Evolutionary conservation across 495 filamentous ascomycete species (phyloP).

Genomic region (Pyronema domesticum): DNA sequence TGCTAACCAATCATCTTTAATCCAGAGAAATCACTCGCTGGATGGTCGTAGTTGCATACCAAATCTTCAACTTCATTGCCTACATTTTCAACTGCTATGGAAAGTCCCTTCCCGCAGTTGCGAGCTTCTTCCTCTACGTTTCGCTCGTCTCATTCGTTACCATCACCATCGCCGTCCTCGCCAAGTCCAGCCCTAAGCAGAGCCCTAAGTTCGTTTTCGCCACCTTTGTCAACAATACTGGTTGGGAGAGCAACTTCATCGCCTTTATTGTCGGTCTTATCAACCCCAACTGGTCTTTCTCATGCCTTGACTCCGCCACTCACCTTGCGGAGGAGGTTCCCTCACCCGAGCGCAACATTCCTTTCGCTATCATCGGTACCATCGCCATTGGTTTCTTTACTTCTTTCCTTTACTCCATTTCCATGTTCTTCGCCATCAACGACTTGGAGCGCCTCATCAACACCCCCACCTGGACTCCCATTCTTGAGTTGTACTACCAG

Average conservation of each 20-base stretch:
- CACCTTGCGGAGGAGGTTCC: constrained; percentile 49
- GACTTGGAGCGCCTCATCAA: constrained; percentile 32
- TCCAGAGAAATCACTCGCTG: constrained; percentile 30
- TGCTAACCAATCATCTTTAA: background rate
- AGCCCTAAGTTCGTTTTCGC: constrained; percentile 42
- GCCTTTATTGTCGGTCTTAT: constrained; percentile 49
- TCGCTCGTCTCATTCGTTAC: constrained; percentile 38
- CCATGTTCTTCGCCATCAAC: constrained; percentile 42
- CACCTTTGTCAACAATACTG: constrained; percentile 43
- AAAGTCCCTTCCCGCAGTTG: constrained; percentile 33
- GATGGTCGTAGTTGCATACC: constrained; percentile 37
- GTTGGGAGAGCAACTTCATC: constrained; percentile 40
- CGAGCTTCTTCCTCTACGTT: constrained; percentile 30
- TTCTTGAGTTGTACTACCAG: constrained; percentile 41
- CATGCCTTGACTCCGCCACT: constrained; percentile 41
- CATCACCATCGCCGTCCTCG: constrained; percentile 38
- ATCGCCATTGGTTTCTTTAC: constrained; percentile 43
- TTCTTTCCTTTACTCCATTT: constrained; percentile 36
- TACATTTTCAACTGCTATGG: constrained; percentile 45
- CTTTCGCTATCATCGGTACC: constrained; percentile 41
- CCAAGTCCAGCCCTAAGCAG: constrained; percentile 37
- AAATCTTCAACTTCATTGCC: constrained; percentile 37
- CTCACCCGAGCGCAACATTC: constrained; percentile 31
- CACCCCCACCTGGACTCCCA: constrained; percentile 37
- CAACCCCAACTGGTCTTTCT: constrained; percentile 44